Base-by-base conservation (phyloP, 768 basidiomycete species). In the Pulveroboletus sp. region DNA sequence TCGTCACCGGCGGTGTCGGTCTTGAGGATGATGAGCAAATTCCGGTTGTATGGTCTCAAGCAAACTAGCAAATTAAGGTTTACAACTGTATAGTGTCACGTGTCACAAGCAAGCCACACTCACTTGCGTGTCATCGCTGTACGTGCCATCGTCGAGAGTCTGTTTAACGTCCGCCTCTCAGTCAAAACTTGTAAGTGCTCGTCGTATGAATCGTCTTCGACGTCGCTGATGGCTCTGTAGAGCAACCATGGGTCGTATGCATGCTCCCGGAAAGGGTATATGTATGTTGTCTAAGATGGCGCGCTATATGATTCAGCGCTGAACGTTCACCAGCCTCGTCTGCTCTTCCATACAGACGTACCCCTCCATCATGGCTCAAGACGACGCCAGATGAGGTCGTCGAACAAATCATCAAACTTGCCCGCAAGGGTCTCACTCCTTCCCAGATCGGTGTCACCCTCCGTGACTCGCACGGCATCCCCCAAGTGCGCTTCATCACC, bases 261-360 rank as follows among this genome's bases (percentile, higher is more conserved):
- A 98, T 83, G 93, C 93, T 83, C 93, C 93, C 75, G 93, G 93
- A 76, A 98, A 98, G 92, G 95, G 94, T 82, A 96, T 98, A 80
- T 90, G 89, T 92, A 73, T 64, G 87, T 83, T n/a, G 43, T 50
- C 30, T 4, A 41, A 44, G 40, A 51, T 12, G 30, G 39, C 33
- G 42, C 1, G 5, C 9, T 39, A 35, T 28, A 31, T 8, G 42
- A 24, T 26, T 50, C 21, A 46, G 76, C 84, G 87, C 76, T 49
- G 17, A 56, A 35, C 27, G 2, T 21, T 11, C 5, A 11, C 10
- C 21, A 64, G 63, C 63, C 49, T 93, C 93, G 75, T 96, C 95
- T 68, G 93, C 95, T 61, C 89, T 98, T 67, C 95, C 95, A 51
- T 97, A 97, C 81, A 86, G 89, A 72, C 87, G 95, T 65, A 76